These are phyloP conservation scores for Venturia asperata DNA, from an alignment of 2,329 filamentous ascomycete genomes.

Conservation along the genomic window DNA sequence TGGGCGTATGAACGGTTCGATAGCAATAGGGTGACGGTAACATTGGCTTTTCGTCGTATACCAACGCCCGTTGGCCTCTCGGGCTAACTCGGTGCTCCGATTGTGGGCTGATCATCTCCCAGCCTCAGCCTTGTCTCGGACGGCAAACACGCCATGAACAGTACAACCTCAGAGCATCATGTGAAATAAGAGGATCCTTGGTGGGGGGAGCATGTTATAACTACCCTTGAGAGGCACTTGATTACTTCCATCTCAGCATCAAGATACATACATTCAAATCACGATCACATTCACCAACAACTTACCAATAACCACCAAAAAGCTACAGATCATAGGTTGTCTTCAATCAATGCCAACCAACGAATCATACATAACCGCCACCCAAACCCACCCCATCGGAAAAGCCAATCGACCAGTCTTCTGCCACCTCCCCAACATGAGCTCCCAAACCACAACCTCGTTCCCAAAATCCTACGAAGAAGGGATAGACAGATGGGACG, in stretches of 20 bases:
- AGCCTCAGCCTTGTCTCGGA: not conserved
- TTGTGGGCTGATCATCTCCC: not conserved
- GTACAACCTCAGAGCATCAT: not conserved
- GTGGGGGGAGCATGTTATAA: not conserved
- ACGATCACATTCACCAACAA: not conserved
- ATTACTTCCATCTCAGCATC: not conserved
- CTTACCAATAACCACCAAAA: not conserved
- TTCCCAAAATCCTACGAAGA: not conserved
- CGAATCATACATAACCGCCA: not conserved
- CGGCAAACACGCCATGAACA: slow-evolving; percentile 4
- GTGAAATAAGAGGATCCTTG: not conserved
- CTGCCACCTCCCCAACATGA: not conserved
- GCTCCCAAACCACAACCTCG: not conserved
- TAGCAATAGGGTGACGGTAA: not conserved
- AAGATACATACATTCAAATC: not conserved
- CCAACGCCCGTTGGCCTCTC: not conserved
- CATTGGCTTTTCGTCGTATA: not conserved
- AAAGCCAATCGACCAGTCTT: not conserved
- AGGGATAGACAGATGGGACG: not conserved
- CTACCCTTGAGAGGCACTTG: not conserved
- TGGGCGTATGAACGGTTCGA: not conserved
- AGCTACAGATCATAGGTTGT: not conserved
- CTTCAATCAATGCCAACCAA: not conserved
- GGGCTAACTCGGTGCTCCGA: not conserved
- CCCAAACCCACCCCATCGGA: not conserved